phyloP scores from a whole-genome alignment of 805 yeast species.

The Candida odintsovae region DNA sequence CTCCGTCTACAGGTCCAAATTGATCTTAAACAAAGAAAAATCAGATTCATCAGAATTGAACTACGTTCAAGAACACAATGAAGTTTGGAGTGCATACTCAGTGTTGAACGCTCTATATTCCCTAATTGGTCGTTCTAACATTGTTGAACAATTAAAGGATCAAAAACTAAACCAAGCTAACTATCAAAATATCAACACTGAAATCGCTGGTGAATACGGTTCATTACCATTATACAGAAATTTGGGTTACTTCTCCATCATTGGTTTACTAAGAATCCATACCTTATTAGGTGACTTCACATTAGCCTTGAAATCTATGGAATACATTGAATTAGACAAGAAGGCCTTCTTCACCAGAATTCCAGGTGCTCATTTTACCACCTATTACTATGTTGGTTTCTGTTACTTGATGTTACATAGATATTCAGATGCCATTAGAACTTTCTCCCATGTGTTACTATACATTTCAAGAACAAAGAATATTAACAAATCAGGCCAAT shows the following conservation, averaged over 20 bases:
- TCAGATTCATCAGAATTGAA: constrained; percentile 29
- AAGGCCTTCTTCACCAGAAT: constrained; percentile 40
- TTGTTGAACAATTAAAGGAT: constrained; percentile 34
- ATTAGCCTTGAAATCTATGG: constrained; percentile 43
- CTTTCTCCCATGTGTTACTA: constrained; percentile 40
- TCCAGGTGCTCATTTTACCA: constrained; percentile 44
- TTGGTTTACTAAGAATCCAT: constrained; percentile 45
- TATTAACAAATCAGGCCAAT: constrained; percentile 37
- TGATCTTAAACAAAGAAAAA: constrained; percentile 25
- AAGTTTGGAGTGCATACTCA: constrained; percentile 41
- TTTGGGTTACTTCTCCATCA: constrained; percentile 42
- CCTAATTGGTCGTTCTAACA: constrained; percentile 34
- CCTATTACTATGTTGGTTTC: constrained; percentile 46
- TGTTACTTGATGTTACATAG: constrained; percentile 45
- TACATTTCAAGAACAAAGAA: constrained; percentile 41
- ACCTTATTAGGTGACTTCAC: constrained; percentile 44
- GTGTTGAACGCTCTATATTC: constrained; percentile 45
- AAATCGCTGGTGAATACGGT: constrained; percentile 40
- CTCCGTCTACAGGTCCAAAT: constrained; percentile 34
- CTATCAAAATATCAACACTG: constrained; percentile 10
- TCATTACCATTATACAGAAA: constrained; percentile 36
- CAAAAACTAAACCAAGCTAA: constrained; percentile 13
- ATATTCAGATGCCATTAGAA: constrained; percentile 44
- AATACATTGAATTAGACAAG: constrained; percentile 40
- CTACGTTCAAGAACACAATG: constrained; percentile 32